Evolutionary conservation across 495 filamentous ascomycete species (phyloP), one percentile per base, ranked within the genome.

Genomic region (Ascobolus immersus): DNA sequence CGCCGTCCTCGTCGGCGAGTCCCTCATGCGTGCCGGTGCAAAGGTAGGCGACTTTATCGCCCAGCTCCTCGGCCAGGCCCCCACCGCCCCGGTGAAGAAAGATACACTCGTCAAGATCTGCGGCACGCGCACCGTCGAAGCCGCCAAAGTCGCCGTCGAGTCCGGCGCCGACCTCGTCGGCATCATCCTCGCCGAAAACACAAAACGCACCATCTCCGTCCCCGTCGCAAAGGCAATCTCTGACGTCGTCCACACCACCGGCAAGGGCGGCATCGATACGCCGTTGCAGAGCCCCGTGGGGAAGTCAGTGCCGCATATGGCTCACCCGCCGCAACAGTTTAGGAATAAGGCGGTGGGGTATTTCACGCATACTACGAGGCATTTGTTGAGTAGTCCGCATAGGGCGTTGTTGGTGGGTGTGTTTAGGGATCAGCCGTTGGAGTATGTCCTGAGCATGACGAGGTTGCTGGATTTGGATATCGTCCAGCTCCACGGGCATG

Each of bases 1-100:
- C 36, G 86, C 84, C 31, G 72, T 99, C 18, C 64, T 99, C 4
- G 84, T 99, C 7, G 86, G 86, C 4, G 86, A 99, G 48, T 77
- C 86, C 30, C 65, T 99, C 41, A 94, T 99, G 86, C 68, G 77
- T 23, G 86, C 86, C 4, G 42, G 61, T 2, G 63, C 84, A 35
- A 73, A 81, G 27, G 67, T 75, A 3, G 58, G 62, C 7, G 39
- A 51, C 29, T 99, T 94, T 51, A 80, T 92, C 49, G 55, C 63
- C 7, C 58, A 77, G 32, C 68, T 99, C 19, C 73, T 92, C 36
- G 69, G 74, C 13, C 39, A 51, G 24, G 25, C 34, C 2, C 50
- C 36, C 21, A 20, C 34, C 17, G 55, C 66, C 1, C 62, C 60
- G 4, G n/a, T n/a, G n/a, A n/a, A n/a, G n/a, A n/a, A 15, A 13